These are phyloP conservation scores for Talaromyces liani DNA, from an alignment of 495 filamentous ascomycete species.

Conservation along the genomic window DNA sequence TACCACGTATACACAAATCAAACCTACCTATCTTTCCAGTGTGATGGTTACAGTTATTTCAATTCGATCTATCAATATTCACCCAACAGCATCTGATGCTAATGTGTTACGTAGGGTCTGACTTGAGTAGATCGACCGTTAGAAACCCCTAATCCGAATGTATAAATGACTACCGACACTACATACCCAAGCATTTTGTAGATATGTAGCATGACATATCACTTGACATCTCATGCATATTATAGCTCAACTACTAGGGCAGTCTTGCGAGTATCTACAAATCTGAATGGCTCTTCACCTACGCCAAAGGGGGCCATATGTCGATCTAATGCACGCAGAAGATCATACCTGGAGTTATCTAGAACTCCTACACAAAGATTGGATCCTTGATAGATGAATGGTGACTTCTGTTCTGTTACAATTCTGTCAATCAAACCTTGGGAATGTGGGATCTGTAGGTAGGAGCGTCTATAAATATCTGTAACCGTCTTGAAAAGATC, in stretches of 20 bases:
- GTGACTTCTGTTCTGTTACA: not conserved
- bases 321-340: not conserved
- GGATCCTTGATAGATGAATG: not conserved
- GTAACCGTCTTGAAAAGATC: not conserved
- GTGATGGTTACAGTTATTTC: too few relatives aligned
- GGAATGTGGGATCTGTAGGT: not conserved
- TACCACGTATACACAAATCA: too few relatives aligned
- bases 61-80: too few relatives aligned
- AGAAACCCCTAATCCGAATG: too few relatives aligned
- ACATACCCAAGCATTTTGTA: not conserved
- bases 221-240: not conserved
- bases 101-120: too few relatives aligned
- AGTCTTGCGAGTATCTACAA: not conserved
- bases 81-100: too few relatives aligned
- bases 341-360: not conserved
- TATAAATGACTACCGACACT: not conserved
- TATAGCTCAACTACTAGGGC: not conserved
- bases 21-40: too few relatives aligned
- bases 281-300: not conserved
- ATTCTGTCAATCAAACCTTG: not conserved
- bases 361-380: not conserved
- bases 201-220: not conserved
- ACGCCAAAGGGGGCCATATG: not conserved
- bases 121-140: not conserved
- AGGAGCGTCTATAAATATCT: not conserved